Evolutionary conservation across 1,139 yeast genomes (phyloP).

Genomic region (Yamadazyma sp.): DNA sequence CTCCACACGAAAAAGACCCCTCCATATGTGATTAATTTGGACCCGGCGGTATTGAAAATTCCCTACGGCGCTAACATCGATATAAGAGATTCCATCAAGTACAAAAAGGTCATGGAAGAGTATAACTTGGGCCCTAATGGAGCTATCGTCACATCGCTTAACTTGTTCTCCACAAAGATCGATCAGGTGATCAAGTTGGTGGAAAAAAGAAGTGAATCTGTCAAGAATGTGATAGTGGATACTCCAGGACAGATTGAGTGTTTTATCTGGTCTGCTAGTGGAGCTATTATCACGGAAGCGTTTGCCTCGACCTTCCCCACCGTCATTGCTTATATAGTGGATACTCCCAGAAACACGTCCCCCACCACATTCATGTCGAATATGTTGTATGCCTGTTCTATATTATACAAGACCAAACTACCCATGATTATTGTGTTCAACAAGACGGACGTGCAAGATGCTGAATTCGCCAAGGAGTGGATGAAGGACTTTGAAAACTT

Average conservation of each 20-base stretch:
- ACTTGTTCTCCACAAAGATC: slow-evolving; percentile 89
- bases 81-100: slow-evolving; percentile 93
- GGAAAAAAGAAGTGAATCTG: slow-evolving; percentile 70
- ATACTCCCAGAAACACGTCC: slow-evolving; percentile 89
- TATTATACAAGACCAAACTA: slow-evolving; percentile 89
- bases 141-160: slow-evolving; percentile 93
- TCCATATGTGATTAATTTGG: slow-evolving; percentile 89
- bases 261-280: slow-evolving; percentile 96
- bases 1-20: slow-evolving; percentile 71
- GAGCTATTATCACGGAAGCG: slow-evolving; percentile 93
- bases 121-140: slow-evolving; percentile 97
- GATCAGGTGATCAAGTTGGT: slow-evolving; percentile 90
- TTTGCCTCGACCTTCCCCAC: slow-evolving; percentile 97
- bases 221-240: slow-evolving; percentile 79
- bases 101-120: slow-evolving; percentile 92
- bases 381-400: slow-evolving; percentile 97
- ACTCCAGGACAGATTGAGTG: slow-evolving; percentile 99
- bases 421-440: slow-evolving; percentile 98
- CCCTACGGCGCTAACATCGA: slow-evolving; percentile 96
- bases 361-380: slow-evolving; percentile 98
- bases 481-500: slow-evolving; percentile 95
- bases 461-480: slow-evolving; percentile 93
- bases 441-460: slow-evolving; percentile 85
- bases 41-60: slow-evolving; percentile 91
- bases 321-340: slow-evolving; percentile 91